These are phyloP conservation scores for Saxophila tyrrhenica DNA, from an alignment of 495 filamentous ascomycete genomes.

Conservation along the genomic window DNA sequence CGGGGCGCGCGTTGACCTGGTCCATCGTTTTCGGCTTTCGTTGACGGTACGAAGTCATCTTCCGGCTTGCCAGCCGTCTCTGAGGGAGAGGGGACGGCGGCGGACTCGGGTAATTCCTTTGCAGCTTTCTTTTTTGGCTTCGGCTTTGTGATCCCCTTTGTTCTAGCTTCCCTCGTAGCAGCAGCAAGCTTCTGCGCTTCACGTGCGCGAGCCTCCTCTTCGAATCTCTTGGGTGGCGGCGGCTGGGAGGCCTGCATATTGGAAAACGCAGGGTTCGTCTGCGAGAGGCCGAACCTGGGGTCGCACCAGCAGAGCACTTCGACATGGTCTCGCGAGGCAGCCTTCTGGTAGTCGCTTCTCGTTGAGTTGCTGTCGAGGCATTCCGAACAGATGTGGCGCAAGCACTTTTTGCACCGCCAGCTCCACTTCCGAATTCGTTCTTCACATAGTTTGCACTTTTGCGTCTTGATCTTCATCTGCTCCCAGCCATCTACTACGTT, in stretches of 20 bases:
- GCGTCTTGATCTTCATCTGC: slow-evolving; percentile 8
- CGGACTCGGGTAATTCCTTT: too few species aligned
- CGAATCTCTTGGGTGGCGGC: slow-evolving; percentile 4
- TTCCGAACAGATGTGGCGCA: slow-evolving; percentile 11
- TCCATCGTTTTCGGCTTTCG: neutral
- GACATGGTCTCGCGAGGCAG: slow-evolving; percentile 1
- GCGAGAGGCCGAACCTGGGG: neutral
- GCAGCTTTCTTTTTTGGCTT: too few species aligned
- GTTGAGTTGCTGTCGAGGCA: slow-evolving; percentile 5
- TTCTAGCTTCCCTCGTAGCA: neutral
- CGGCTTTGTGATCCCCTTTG: neutral
- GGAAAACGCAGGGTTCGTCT: too few species aligned
- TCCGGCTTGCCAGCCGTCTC: neutral
- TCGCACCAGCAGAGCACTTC: neutral
- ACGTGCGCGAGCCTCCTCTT: slow-evolving; percentile 3
- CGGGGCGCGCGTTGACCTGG: neutral
- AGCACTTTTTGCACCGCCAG: slow-evolving; percentile 5
- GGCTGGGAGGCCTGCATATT: neutral
- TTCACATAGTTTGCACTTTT: slow-evolving; percentile 11
- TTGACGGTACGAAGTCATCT: neutral
- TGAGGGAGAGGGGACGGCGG: too few species aligned
- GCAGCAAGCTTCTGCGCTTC: neutral
- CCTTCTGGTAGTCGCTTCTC: neutral
- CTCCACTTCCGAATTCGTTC: slow-evolving; percentile 6
- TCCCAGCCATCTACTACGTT: neutral